phyloP scores from a whole-genome alignment of 1,284 basidiomycete species.

The Heliocybe sulcata region DNA sequence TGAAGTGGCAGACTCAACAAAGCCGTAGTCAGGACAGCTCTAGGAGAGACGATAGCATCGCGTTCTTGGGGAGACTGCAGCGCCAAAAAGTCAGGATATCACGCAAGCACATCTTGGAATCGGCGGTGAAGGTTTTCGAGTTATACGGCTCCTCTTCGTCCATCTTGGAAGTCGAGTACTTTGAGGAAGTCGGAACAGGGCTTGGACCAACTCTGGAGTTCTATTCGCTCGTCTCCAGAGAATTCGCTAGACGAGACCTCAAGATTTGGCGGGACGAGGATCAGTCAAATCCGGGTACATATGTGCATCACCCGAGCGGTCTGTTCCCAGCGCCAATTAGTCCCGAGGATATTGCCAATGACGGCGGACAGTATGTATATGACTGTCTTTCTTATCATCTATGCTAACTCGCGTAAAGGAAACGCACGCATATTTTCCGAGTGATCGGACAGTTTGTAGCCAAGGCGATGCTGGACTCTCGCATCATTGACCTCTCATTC shows the following conservation, averaged over 20 bases:
- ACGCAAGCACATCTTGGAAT: conserved; percentile 89
- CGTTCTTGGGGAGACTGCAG: conserved; percentile 87
- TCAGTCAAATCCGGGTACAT: conserved; percentile 47
- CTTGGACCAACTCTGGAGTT: conserved; percentile 98
- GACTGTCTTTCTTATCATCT: background rate
- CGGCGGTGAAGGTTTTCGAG: conserved; percentile 97
- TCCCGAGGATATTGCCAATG: conserved; percentile 53
- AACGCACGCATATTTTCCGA: conserved; percentile 78
- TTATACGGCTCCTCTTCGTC: conserved; percentile 92
- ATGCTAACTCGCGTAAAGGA: conserved; percentile 31
- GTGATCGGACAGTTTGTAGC: conserved; percentile 97
- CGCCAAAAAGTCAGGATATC: conserved; percentile 97
- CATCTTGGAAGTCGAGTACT: conserved; percentile 96
- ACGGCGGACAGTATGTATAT: conserved; percentile 60
- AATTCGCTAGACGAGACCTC: conserved; percentile 84
- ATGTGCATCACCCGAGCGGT: conserved; percentile 79
- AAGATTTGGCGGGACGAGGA: conserved; percentile 91
- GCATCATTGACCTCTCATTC: conserved; percentile 94
- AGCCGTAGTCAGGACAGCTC: conserved; percentile 65
- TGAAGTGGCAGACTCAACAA: conserved; percentile 85
- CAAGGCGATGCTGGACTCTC: conserved; percentile 93
- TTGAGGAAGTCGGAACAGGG: conserved; percentile 98
- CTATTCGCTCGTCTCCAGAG: conserved; percentile 89
- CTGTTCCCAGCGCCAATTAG: conserved; percentile 86
- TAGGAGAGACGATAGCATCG: conserved; percentile 83